These are phyloP conservation scores for Boeremia exigua DNA, from an alignment of 2,329 filamentous ascomycete species.

Conservation along the genomic window DNA sequence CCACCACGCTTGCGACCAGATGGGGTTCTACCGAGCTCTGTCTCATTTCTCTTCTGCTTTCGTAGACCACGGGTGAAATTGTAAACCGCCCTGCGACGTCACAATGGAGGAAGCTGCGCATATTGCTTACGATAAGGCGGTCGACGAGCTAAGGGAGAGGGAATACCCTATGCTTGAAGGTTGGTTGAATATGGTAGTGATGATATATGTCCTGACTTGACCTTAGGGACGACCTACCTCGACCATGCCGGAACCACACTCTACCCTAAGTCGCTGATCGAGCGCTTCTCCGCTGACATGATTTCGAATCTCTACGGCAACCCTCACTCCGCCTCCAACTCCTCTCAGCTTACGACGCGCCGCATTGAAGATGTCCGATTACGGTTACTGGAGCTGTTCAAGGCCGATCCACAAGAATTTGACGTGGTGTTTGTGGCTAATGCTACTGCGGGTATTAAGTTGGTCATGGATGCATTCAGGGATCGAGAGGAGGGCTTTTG, in stretches of 20 bases:
- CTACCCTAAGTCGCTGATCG: slow-evolving; percentile 80
- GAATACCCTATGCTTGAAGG: slow-evolving; percentile 76
- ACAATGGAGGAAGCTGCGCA: slow-evolving; percentile 38
- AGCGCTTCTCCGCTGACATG: slow-evolving; percentile 80
- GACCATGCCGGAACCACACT: slow-evolving; percentile 95
- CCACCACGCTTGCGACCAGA: slow-evolving; percentile 33
- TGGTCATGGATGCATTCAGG: slow-evolving; percentile 79
- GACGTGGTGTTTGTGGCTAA: slow-evolving; percentile 93
- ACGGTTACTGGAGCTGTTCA: slow-evolving; percentile 75
- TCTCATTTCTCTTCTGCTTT: slow-evolving; percentile 11
- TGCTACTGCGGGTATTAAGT: slow-evolving; percentile 87
- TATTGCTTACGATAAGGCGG: slow-evolving; percentile 60
- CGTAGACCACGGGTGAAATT: slow-evolving; percentile 33
- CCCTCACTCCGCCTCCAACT: slow-evolving; percentile 83
- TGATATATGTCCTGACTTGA: slow-evolving; percentile 14
- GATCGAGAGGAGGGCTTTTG: slow-evolving; percentile 73
- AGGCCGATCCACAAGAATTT: slow-evolving; percentile 79
- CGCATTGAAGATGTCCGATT: slow-evolving; percentile 79
- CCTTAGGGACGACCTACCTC: slow-evolving; percentile 75
- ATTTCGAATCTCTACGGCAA: slow-evolving; percentile 83
- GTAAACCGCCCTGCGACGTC: neutral
- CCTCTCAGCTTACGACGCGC: slow-evolving; percentile 77
- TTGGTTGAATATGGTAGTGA: slow-evolving; percentile 36
- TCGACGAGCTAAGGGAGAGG: slow-evolving; percentile 63
- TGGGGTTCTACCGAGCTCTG: slow-evolving; percentile 25